These are phyloP conservation scores for Marasmius oreades DNA, from an alignment of 1,284 basidiomycete species.

Conservation along the genomic window DNA sequence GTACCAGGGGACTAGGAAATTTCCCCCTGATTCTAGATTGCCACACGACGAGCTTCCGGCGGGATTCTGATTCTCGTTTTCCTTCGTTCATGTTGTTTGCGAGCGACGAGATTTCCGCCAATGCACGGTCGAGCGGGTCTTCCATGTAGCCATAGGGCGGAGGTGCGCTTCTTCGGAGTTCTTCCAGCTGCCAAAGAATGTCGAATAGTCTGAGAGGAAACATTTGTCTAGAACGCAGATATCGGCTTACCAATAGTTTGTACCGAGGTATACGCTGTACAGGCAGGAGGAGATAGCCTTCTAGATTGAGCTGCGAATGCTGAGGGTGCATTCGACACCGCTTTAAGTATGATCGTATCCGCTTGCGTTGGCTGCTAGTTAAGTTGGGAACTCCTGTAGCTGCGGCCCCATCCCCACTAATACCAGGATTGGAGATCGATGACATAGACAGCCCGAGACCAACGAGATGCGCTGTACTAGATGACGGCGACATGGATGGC, in stretches of 20 bases:
- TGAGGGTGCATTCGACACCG: slow-evolving; percentile 80
- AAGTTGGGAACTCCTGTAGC: slow-evolving; percentile 42
- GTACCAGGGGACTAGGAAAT: slow-evolving; percentile 94
- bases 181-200: slow-evolving; percentile 62
- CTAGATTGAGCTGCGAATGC: slow-evolving; percentile 95
- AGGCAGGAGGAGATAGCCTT: slow-evolving; percentile 91
- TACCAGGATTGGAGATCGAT: slow-evolving; percentile 46
- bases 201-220: slow-evolving; percentile 4
- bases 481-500: slow-evolving; percentile 52
- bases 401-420: slow-evolving; percentile 36
- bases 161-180: slow-evolving; percentile 81
- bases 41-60: slow-evolving; percentile 88
- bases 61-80: slow-evolving; percentile 89
- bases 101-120: slow-evolving; percentile 81
- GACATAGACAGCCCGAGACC: slow-evolving; percentile 59
- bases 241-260: slow-evolving; percentile 71
- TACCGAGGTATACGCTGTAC: slow-evolving; percentile 97
- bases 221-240: slow-evolving; percentile 3
- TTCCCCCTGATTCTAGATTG: slow-evolving; percentile 87
- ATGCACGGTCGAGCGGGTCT: slow-evolving; percentile 83
- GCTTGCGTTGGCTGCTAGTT: slow-evolving; percentile 76
- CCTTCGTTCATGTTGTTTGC: slow-evolving; percentile 97
- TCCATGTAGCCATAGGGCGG: slow-evolving; percentile 66
- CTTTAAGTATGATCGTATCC: slow-evolving; percentile 86
- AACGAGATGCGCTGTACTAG: slow-evolving; percentile 60